phyloP scores from a whole-genome alignment of 148 eudicot species.

The Talinum fruticosum region DNA sequence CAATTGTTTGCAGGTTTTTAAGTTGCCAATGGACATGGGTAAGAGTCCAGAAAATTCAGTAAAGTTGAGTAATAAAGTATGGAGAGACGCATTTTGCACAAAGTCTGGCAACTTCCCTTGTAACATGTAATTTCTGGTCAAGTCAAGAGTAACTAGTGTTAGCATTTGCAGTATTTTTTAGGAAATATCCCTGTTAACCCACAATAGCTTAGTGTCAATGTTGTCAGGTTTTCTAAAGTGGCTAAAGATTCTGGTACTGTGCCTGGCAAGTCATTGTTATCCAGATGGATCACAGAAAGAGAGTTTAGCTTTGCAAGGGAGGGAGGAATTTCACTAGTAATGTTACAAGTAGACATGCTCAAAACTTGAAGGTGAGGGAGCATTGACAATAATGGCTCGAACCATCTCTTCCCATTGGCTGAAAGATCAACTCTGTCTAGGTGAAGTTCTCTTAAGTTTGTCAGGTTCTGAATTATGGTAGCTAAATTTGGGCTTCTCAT shows the following conservation, averaged over 20 bases:
- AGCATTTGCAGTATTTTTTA: conserved; percentile 24
- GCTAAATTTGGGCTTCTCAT: neutral
- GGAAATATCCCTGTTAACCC: conserved; percentile 27
- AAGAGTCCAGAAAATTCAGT: neutral
- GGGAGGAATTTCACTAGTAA: neutral
- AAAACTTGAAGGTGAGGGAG: neutral
- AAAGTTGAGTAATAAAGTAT: neutral
- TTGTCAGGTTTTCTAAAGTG: conserved; percentile 18
- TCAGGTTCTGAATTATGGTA: neutral
- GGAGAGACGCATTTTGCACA: neutral
- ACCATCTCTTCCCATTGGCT: no score
- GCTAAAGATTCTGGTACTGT: conserved; percentile 22
- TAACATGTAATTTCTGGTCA: conserved; percentile 3
- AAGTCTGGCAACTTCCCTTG: conserved; percentile 26
- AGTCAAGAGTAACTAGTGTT: conserved; percentile 22
- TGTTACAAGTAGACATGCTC: neutral
- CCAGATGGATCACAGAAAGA: conserved; percentile 31
- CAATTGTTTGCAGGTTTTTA: neutral
- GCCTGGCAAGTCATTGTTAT: conserved; percentile 16
- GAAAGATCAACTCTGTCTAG: neutral
- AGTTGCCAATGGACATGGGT: neutral
- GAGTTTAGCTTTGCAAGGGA: neutral
- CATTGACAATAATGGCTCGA: neutral
- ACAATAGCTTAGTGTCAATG: conserved; percentile 3
- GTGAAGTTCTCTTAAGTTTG: neutral